Evolutionary conservation across 768 basidiomycete species (phyloP).

Genomic region (Leccinum arenicola): DNA sequence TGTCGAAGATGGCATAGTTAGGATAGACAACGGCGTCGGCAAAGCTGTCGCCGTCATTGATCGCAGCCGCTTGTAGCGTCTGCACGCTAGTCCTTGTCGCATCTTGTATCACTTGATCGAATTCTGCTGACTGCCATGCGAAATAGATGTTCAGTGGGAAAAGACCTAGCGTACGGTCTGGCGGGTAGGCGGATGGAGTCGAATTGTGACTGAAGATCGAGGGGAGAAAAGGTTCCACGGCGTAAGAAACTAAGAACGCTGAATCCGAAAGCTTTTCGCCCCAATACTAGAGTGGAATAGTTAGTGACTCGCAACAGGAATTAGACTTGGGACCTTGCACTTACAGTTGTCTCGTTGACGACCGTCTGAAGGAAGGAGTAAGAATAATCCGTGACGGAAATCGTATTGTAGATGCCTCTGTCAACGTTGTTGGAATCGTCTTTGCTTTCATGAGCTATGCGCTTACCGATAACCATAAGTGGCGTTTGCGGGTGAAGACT

Average conservation of each 20-base stretch:
- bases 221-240: conserved; percentile 51
- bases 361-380: conserved; percentile 15
- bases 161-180: conserved; percentile 32
- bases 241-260: conserved; percentile 2
- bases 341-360: conserved; percentile 12
- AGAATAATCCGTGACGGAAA: conserved; percentile 1
- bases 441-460: too few relatives aligned
- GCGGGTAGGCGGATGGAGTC: conserved; percentile 44
- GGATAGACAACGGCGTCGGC: conserved; percentile 41
- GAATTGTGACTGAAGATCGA: conserved; percentile 36
- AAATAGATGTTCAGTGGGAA: conserved; percentile 48
- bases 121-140: background rate
- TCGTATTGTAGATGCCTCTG: background rate
- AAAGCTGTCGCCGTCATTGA: conserved; percentile 33
- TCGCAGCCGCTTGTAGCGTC: conserved; percentile 37
- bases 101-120: conserved; percentile 26
- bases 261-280: background rate
- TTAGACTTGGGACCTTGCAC: background rate
- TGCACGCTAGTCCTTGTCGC: conserved; percentile 37
- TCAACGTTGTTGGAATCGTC: background rate
- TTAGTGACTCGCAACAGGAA: background rate
- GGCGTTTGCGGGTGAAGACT: background rate
- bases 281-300: conserved; percentile 12
- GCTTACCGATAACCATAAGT: conserved; percentile 6
- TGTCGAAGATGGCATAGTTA: conserved; percentile 56